A percentile compares a stretch with the other conserved stretches of the same genome.
phyloP scores from a whole-genome alignment of 2,329 filamentous ascomycete genomes.

The Penicillium sp. region DNA sequence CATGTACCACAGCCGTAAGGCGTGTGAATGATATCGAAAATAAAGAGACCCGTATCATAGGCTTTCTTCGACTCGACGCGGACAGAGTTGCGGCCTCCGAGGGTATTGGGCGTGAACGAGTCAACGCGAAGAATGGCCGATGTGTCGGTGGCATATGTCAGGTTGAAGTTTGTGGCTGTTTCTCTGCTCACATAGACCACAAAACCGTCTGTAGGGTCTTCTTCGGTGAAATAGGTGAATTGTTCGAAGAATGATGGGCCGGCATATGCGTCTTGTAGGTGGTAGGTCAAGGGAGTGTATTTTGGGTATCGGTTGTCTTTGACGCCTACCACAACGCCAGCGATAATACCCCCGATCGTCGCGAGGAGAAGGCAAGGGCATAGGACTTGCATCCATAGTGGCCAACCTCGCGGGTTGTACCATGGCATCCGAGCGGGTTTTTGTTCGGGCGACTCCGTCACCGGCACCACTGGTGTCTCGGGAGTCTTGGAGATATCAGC shows the following conservation, averaged over 20 bases:
- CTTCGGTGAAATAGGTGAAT: constrained; percentile 44
- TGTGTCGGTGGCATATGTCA: constrained; percentile 55
- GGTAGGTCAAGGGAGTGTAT: constrained; percentile 42
- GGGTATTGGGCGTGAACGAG: constrained; percentile 55
- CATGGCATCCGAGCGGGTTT: constrained; percentile 11
- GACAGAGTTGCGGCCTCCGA: constrained; percentile 59
- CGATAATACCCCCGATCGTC: constrained; percentile 48
- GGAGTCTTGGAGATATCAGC: constrained; percentile 16
- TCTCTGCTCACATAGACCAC: constrained; percentile 42
- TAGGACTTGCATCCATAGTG: constrained; percentile 50
- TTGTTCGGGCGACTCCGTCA: constrained; percentile 2
- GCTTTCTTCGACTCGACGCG: constrained; percentile 58
- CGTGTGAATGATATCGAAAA: constrained; percentile 62
- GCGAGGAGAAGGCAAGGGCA: constrained; percentile 34
- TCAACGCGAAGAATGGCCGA: constrained; percentile 59
- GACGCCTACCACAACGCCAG: constrained; percentile 40
- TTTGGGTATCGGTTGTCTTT: constrained; percentile 42
- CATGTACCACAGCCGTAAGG: constrained; percentile 61
- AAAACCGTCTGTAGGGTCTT: constrained; percentile 45
- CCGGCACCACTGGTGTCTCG: constrained; percentile 10
- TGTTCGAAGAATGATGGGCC: constrained; percentile 44
- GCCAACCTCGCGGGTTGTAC: constrained; percentile 54
- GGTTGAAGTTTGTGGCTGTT: constrained; percentile 45
- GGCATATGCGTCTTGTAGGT: constrained; percentile 40
- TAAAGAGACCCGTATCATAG: constrained; percentile 61